Conservation (phyloP, 2,329 filamentous ascomycete species). For the Malbranchea zuffiana region DNA sequence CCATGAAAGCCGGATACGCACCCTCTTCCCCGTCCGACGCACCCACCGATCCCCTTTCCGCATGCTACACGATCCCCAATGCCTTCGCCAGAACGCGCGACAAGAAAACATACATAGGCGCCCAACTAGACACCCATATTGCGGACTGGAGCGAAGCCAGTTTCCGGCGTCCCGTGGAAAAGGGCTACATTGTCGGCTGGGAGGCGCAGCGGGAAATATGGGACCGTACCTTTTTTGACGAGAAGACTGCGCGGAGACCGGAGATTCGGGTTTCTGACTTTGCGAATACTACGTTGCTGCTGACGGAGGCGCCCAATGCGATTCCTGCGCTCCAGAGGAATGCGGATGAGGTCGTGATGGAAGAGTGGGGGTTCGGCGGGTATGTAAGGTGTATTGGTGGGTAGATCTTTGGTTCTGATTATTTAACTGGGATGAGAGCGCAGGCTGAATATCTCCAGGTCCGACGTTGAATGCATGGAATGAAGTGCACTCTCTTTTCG, state of each 20-base stretch:
- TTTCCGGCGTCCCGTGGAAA: constrained; percentile 83
- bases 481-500: constrained; percentile 59
- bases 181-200: constrained; percentile 93
- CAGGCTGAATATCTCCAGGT: constrained; percentile 37
- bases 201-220: constrained; percentile 91
- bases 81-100: constrained; percentile 76
- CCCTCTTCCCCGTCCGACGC: constrained; percentile 33
- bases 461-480: constrained; percentile 73
- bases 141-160: constrained; percentile 80
- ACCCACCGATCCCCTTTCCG: constrained; percentile 30
- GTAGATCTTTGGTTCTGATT: constrained; percentile 21
- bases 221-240: constrained; percentile 75
- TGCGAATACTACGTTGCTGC: constrained; percentile 66
- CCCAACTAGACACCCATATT: constrained; percentile 61
- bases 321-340: constrained; percentile 73
- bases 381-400: constrained; percentile 66
- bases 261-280: constrained; percentile 46
- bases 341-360: constrained; percentile 93
- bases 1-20: constrained; percentile 77
- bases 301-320: constrained; percentile 78
- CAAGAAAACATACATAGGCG: constrained; percentile 65
- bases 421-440: background rate
- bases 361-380: constrained; percentile 86
- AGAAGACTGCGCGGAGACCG: constrained; percentile 48
- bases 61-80: constrained; percentile 69